These are phyloP conservation scores for Amylostereum chailletii DNA, from an alignment of 1,284 basidiomycete species.

Conservation along the genomic window DNA sequence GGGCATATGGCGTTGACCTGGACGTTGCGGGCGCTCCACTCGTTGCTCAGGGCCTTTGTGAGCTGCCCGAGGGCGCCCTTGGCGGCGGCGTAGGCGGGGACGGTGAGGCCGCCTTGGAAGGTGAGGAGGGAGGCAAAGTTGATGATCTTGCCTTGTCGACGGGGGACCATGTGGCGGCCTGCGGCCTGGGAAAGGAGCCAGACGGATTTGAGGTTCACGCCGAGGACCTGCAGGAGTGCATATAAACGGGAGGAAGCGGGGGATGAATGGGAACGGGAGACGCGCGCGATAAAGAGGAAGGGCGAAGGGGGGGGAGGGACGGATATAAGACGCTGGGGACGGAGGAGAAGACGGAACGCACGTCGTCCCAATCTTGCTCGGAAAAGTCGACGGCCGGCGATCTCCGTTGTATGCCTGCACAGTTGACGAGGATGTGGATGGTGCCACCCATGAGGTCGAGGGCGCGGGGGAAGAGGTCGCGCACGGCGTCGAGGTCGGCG, in stretches of 20 bases:
- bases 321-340: constrained; percentile 6
- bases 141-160: constrained; percentile 71
- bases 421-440: constrained; percentile 88
- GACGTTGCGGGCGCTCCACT: constrained; percentile 77
- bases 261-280: constrained; percentile 4
- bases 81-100: constrained; percentile 89
- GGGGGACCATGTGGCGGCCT: constrained; percentile 73
- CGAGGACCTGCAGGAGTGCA: constrained; percentile 46
- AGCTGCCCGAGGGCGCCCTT: constrained; percentile 83
- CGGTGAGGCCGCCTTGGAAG: constrained; percentile 73
- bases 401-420: constrained; percentile 89
- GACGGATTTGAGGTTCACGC: constrained; percentile 71
- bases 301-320: constrained; percentile 7
- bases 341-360: constrained; percentile 27
- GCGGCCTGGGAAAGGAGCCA: constrained; percentile 74
- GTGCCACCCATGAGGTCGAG: constrained; percentile 51
- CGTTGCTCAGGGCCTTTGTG: constrained; percentile 71
- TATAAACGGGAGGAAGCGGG: constrained; percentile 3
- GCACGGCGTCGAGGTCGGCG: constrained; percentile 58
- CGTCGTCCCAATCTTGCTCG: constrained; percentile 87
- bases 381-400: constrained; percentile 76
- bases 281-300: constrained; percentile 7
- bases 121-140: constrained; percentile 75
- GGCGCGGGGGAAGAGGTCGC: constrained; percentile 56
- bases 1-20: constrained; percentile 90